Percentiles rank a stretch among this genome's conserved stretches.
Conservation (phyloP, 1,139 yeast genomes). For the Protomyces pachydermus region DNA sequence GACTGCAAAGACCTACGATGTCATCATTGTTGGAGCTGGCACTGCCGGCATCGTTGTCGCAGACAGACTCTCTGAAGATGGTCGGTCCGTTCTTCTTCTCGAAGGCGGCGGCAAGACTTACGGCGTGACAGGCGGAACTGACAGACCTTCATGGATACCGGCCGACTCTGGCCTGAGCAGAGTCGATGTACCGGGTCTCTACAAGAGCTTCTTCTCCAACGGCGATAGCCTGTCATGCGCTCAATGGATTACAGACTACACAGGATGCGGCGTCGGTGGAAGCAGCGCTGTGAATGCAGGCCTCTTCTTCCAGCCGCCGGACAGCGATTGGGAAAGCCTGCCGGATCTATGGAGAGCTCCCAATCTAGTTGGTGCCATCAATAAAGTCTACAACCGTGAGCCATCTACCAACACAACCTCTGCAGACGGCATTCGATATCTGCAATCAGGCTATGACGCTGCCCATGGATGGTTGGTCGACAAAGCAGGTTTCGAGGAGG, state of each 20-base stretch:
- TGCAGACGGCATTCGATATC: background rate
- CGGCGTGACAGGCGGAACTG: background rate
- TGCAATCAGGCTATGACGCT: conserved; percentile 3
- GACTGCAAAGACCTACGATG: background rate
- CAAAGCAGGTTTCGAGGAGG: background rate
- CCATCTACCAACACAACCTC: background rate
- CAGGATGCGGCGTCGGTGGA: conserved; percentile 9
- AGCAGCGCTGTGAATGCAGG: conserved; percentile 6
- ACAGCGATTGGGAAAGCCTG: conserved; percentile 1
- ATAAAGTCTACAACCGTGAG: background rate
- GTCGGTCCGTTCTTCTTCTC: background rate
- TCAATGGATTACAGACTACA: background rate
- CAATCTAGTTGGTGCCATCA: background rate
- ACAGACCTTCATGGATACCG: conserved; percentile 3
- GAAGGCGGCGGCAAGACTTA: conserved; percentile 2
- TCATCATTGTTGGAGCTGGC: conserved; percentile 5
- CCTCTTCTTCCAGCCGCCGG: conserved; percentile 6
- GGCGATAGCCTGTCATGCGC: background rate
- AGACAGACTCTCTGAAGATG: conserved; percentile 1
- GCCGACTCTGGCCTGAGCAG: background rate
- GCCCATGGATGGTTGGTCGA: background rate
- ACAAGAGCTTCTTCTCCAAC: background rate
- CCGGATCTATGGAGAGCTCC: background rate
- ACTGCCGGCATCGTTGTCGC: conserved; percentile 12
- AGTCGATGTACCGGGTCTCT: conserved; percentile 12